Evolutionary conservation across 768 basidiomycete species (phyloP).

Genomic region (Trametes sanguinea): DNA sequence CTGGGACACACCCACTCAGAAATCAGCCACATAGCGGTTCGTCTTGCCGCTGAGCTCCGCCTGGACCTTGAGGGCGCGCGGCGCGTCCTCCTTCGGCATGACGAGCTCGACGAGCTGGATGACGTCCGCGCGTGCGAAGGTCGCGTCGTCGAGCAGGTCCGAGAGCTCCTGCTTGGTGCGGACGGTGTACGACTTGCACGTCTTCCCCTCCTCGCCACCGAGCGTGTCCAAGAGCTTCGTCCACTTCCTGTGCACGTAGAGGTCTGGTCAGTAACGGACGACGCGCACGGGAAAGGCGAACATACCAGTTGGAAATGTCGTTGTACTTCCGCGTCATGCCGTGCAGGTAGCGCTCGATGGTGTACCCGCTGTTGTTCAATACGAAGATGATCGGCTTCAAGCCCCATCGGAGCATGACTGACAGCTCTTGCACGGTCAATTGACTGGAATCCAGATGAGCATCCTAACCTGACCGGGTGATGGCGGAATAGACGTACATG

Average conservation of each 20-base stretch:
- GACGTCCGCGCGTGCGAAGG: conserved; percentile 63
- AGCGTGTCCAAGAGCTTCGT: conserved; percentile 61
- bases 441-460: conserved; percentile 46
- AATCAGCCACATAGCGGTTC: conserved; percentile 42
- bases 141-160: conserved; percentile 59
- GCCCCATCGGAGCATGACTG: conserved; percentile 74
- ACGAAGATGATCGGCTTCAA: conserved; percentile 85
- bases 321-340: conserved; percentile 78
- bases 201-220: conserved; percentile 51
- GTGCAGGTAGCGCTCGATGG: conserved; percentile 82
- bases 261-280: neutral
- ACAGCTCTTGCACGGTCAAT: conserved; percentile 79
- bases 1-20: neutral
- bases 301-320: conserved; percentile 75
- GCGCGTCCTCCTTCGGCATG: conserved; percentile 75
- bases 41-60: conserved; percentile 55
- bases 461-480: conserved; percentile 1
- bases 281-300: neutral
- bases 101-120: conserved; percentile 82
- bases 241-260: conserved; percentile 52
- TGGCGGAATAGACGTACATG: conserved; percentile 47
- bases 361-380: conserved; percentile 81
- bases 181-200: conserved; percentile 66
- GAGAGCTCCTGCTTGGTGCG: conserved; percentile 67
- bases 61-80: conserved; percentile 57